Conservation (phyloP, 2,329 filamentous ascomycete species). For the Lasiodiplodia gonubiensis region DNA sequence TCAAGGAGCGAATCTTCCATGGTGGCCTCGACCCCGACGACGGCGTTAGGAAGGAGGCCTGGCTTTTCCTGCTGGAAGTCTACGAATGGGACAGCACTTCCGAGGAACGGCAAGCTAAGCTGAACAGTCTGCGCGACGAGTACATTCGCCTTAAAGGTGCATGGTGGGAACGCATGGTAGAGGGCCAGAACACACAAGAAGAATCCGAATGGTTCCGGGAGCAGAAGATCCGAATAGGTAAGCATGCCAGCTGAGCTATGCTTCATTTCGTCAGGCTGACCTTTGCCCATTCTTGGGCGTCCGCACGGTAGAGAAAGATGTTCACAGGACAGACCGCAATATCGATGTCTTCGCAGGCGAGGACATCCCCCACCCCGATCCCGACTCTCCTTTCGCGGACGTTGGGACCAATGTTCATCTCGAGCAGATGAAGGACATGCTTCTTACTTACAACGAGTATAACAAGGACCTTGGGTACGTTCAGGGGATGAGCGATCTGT, state of each 20-base stretch:
- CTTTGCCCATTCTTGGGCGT: conserved; percentile 61
- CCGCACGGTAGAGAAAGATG: conserved; percentile 83
- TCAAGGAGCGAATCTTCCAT: conserved; percentile 97
- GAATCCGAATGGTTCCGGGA: conserved; percentile 97
- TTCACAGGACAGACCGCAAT: conserved; percentile 93
- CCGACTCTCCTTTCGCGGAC: conserved; percentile 91
- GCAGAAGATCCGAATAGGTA: conserved; percentile 91
- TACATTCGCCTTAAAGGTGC: conserved; percentile 92
- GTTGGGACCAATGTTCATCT: conserved; percentile 95
- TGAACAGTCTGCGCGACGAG: conserved; percentile 86
- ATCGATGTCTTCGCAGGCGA: conserved; percentile 96
- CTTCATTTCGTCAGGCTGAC: conserved; percentile 44
- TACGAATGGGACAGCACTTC: conserved; percentile 90
- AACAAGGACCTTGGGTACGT: conserved; percentile 96
- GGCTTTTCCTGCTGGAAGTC: conserved; percentile 90
- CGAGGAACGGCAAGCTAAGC: conserved; percentile 81
- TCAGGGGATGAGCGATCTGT: conserved; percentile 96
- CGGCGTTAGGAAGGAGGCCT: conserved; percentile 92
- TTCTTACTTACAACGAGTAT: conserved; percentile 97
- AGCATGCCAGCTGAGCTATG: conserved; percentile 43
- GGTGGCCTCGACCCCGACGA: conserved; percentile 88
- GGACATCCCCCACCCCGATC: conserved; percentile 95
- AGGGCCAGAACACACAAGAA: conserved; percentile 78
- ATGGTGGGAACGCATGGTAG: conserved; percentile 95
- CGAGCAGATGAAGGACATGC: conserved; percentile 99